Base-by-base conservation (phyloP, 805 yeast genomes). In the Saccharomyces paradoxus region DNA sequence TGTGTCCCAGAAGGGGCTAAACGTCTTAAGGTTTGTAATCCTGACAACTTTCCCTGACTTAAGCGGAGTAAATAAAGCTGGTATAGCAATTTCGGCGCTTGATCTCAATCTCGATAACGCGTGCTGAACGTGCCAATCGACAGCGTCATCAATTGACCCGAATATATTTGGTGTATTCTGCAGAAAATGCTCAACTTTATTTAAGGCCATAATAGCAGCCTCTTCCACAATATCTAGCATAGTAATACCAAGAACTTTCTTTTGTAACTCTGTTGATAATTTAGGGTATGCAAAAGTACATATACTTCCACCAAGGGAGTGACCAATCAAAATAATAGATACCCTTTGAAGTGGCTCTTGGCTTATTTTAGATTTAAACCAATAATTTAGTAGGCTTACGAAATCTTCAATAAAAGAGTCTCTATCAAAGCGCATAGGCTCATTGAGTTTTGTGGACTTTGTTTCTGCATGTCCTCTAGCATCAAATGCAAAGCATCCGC, bases 171-270 rank as follows among this genome's bases (percentile, higher is more conserved):
- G 98, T 46, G 94, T 74, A n/a, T 74, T 73, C 2, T 71, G 64
- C 10, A 94, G 74, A 56, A 87, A 87, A n/a, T 67, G 61, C 7
- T 82, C 78, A 88, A 94, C 91, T 4, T 81, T 74, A 3, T 65
- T 63, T 5, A 94, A 72, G 0, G 96, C 83, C 41, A 78, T 77
- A 1, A 86, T 76, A 0, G 98, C 97, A 0, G 94, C 85, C 56
- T 91, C 98, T 66, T 94, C 99, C 1, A 94, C 97, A 2, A 94
- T 94, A 69, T 94, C 99, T 17, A 94, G 71, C 76, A 91, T 82
- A 0, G 81, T 79, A 2, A 94, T 70, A 0, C 98, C 99, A 37
- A 79, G 75, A 1, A 87, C 65, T 21, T 63, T 59, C 4, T 61
- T 62, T 44, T 49, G 64, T 21, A 67, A 48, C 32, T 53, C 21